These are phyloP conservation scores for Aureobasidium sp. DNA, from an alignment of 2,329 filamentous ascomycete species.

Conservation along the genomic window DNA sequence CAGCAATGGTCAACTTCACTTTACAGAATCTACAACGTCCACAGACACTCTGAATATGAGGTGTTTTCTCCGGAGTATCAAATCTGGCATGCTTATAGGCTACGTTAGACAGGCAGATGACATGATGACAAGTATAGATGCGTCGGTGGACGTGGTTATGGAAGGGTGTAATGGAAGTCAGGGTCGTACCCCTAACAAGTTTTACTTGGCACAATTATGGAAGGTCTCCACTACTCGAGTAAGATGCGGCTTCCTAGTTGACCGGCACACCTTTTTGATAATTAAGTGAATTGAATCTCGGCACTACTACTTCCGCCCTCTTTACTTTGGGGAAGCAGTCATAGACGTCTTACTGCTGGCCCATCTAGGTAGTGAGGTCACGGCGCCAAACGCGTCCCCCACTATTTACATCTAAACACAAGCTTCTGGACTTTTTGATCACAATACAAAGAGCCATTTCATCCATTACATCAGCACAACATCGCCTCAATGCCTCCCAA, in stretches of 20 bases:
- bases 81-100: no score
- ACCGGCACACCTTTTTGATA: no score
- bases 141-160: neutral
- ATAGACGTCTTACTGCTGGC: neutral
- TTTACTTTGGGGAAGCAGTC: neutral
- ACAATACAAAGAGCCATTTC: neutral
- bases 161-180: neutral
- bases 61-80: no score
- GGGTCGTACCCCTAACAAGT: neutral
- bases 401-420: constrained; percentile 7
- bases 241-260: no score
- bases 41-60: no score
- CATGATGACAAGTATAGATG: neutral
- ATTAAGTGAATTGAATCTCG: no score
- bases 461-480: neutral
- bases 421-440: neutral
- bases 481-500: constrained; percentile 14
- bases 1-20: no score
- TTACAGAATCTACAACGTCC: no score
- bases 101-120: no score
- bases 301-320: no score
- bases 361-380: neutral
- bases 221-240: no score
- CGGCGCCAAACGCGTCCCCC: neutral
- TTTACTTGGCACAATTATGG: no score